Evolutionary conservation across 2,329 filamentous ascomycete species (phyloP).

Genomic region (Fusarium denticulatum): DNA sequence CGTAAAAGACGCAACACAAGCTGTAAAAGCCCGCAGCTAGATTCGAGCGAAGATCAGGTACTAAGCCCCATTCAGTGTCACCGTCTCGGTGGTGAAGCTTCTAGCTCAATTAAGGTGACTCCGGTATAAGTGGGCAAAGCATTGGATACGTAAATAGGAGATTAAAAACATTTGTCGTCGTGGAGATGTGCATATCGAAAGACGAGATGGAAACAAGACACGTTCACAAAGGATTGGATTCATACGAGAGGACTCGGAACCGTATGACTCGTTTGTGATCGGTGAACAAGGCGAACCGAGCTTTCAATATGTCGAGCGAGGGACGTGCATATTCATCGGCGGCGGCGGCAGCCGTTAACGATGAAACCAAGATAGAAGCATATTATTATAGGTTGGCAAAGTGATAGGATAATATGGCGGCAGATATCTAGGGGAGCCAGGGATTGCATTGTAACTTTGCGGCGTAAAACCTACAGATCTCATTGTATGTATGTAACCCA

Average conservation of each 20-base stretch:
- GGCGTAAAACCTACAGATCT: slow-evolving; percentile 15
- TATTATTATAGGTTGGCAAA: not conserved
- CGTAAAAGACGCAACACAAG: slow-evolving; percentile 46
- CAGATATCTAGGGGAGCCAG: not conserved
- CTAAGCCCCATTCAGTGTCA: slow-evolving; percentile 29
- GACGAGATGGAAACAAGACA: not conserved
- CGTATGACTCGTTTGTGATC: slow-evolving; percentile 23
- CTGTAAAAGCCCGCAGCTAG: slow-evolving; percentile 36
- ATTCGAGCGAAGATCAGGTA: slow-evolving; percentile 33
- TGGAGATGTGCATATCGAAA: slow-evolving; percentile 24
- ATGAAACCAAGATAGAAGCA: not conserved
- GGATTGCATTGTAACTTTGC: not conserved
- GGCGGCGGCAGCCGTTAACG: slow-evolving; percentile 19
- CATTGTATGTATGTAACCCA: not conserved
- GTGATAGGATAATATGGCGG: slow-evolving; percentile 14
- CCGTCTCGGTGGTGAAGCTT: slow-evolving; percentile 31
- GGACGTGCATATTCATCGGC: slow-evolving; percentile 20
- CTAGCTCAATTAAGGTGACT: slow-evolving; percentile 33
- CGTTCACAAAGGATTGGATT: not conserved
- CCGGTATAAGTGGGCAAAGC: slow-evolving; percentile 32
- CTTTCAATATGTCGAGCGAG: slow-evolving; percentile 6
- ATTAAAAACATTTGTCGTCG: slow-evolving; percentile 8
- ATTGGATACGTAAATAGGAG: slow-evolving; percentile 21
- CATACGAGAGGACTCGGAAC: slow-evolving; percentile 2
- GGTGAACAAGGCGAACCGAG: slow-evolving; percentile 29